Evolutionary conservation across 1,284 basidiomycete genomes (phyloP).

Genomic region (Limonomyces culmigenus): DNA sequence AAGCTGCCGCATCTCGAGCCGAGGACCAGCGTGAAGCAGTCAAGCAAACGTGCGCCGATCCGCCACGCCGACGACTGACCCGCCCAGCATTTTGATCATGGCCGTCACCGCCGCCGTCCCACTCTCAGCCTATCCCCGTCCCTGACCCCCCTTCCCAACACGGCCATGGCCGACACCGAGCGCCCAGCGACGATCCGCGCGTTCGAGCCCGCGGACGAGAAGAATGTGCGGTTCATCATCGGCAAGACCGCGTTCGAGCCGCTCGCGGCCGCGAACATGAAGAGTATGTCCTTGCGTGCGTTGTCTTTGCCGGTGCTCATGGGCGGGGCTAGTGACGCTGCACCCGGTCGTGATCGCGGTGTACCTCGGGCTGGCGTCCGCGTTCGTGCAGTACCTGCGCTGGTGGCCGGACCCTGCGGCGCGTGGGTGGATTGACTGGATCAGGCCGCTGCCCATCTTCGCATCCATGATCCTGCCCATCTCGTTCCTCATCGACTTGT

Average conservation of each 20-base stretch:
- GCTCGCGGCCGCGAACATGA: slow-evolving; percentile 49
- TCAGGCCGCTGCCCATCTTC: slow-evolving; percentile 48
- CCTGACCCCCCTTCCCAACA: neutral
- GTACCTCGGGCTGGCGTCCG: slow-evolving; percentile 41
- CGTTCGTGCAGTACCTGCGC: slow-evolving; percentile 39
- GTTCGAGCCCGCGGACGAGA: slow-evolving; percentile 19
- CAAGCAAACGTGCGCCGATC: no score
- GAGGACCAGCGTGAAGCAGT: no score
- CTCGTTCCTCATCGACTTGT: slow-evolving; percentile 61
- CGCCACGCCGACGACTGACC: no score
- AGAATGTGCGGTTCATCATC: slow-evolving; percentile 43
- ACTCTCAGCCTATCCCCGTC: neutral
- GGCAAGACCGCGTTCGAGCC: slow-evolving; percentile 57
- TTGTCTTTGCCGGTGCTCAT: no score
- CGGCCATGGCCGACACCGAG: slow-evolving; percentile 11
- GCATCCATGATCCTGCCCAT: slow-evolving; percentile 45
- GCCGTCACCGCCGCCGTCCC: no score
- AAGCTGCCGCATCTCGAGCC: no score
- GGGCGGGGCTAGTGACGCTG: slow-evolving; percentile 44
- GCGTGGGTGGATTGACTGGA: slow-evolving; percentile 28
- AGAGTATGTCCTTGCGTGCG: slow-evolving; percentile 47
- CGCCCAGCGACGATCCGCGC: slow-evolving; percentile 34
- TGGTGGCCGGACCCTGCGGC: slow-evolving; percentile 40
- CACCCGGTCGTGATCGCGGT: slow-evolving; percentile 39
- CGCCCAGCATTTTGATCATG: no score